Base-by-base conservation (phyloP, 129 eudicot genomes). In the Solidago caesia region DNA sequence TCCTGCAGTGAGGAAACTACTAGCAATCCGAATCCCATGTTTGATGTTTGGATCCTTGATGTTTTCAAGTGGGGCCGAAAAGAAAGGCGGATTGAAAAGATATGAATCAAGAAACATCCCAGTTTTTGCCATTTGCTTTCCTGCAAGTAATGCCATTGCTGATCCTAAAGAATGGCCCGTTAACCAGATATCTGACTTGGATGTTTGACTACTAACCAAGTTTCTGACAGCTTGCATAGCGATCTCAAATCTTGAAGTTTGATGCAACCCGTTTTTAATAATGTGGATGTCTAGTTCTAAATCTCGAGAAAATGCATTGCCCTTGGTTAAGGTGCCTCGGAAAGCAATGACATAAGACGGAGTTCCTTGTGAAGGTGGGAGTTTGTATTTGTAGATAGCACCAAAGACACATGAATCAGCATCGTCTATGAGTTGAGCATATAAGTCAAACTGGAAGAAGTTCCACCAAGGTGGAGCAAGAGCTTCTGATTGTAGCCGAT, bases 391-490 rank as follows among this genome's bases (percentile, higher is more conserved):
- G 74, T 62, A 95, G 25, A 95, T 87, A 58, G 95, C 97, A 44
- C 97, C 99, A 48, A 95, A 91, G 71, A 91, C 53, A 12, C 84
- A 91, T 15, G 85, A 80, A 60, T 91, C 99, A 8, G 69, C 89
- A 66, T 85, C 92, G 44, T 95, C 99, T 29, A 95, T 68, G 61
- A 95, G 97, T 46, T 44, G 85, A 53, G 77, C 27, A 70, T 84
- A 7, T 39, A 95, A 56, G 48, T 86, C 79, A 60, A 95, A 95
- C 63, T 87, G 77, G 81, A 85, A 91, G 68, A 77, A 72, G 25
- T 85, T 71, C 97, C 97, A 95, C 99, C 99, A 95, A 11, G 90
- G 87, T 52, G 96, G 94, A 58, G 95, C 96, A 56, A 95, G 92
- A 72, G 91, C 88, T 72, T 82, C 77, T n/a, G 46, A 11, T 11